Conservation (phyloP, 495 filamentous ascomycete genomes). For the Coniosporium apollinis region DNA sequence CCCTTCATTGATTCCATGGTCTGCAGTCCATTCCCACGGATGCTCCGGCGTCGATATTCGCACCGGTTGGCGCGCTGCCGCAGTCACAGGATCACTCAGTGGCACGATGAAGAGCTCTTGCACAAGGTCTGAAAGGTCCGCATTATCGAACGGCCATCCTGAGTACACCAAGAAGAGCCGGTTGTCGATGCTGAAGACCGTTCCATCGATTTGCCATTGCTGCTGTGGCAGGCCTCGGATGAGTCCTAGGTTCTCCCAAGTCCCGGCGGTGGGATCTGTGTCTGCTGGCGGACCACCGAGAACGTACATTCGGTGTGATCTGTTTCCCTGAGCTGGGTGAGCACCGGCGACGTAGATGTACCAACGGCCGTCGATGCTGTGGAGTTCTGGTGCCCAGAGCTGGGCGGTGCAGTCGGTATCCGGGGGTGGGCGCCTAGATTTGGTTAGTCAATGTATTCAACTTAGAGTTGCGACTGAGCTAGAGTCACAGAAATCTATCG, state of each 20-base stretch:
- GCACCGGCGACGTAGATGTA: slow-evolving; percentile 21
- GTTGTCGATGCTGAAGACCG: slow-evolving; percentile 14
- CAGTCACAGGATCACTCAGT: slow-evolving; percentile 10
- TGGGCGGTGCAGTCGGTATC: slow-evolving; percentile 12
- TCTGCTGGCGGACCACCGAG: slow-evolving; percentile 14
- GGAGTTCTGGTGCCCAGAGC: slow-evolving; percentile 23
- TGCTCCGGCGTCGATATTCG: slow-evolving; percentile 15
- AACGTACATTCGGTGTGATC: slow-evolving; percentile 19
- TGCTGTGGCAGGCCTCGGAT: slow-evolving; percentile 16
- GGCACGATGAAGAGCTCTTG: slow-evolving; percentile 19
- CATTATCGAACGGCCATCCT: slow-evolving; percentile 17
- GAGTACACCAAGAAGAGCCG: slow-evolving; percentile 20
- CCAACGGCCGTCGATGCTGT: slow-evolving; percentile 17
- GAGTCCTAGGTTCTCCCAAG: slow-evolving; percentile 15
- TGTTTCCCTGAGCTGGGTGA: slow-evolving; percentile 14
- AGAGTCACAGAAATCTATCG: not conserved
- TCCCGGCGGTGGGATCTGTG: slow-evolving; percentile 6
- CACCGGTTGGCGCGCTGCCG: slow-evolving; percentile 5
- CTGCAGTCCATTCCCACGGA: slow-evolving; percentile 16
- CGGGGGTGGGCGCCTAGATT: slow-evolving; percentile 9
- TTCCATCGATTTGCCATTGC: slow-evolving; percentile 24
- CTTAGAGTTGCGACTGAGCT: not conserved
- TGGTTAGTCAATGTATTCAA: not conserved
- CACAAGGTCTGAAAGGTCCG: slow-evolving; percentile 7
- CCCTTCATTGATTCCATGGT: slow-evolving; percentile 20